Evolutionary conservation across 164 flowering plant species (phyloP).

Genomic region (Aristolochia californica): DNA sequence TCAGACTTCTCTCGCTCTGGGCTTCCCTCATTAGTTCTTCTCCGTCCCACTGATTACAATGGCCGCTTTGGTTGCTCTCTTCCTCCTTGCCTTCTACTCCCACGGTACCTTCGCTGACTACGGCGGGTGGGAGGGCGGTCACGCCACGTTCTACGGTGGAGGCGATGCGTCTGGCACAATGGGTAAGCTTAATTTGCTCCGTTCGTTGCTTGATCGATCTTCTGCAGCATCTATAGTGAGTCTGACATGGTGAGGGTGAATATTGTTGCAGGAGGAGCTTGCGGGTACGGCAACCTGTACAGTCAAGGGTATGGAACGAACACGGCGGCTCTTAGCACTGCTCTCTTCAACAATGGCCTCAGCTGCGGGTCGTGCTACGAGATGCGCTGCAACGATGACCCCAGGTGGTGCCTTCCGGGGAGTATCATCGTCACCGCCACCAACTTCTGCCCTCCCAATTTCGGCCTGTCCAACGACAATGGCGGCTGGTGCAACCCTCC

Average conservation of each 20-base stretch:
- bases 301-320: constrained; percentile 38
- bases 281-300: constrained; percentile 38
- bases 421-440: constrained; percentile 30
- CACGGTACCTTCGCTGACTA: constrained; percentile 7
- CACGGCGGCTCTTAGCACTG: constrained; percentile 41
- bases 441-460: constrained; percentile 38
- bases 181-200: constrained; percentile 14
- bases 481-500: constrained; percentile 56
- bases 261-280: constrained; percentile 36
- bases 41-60: constrained; percentile 5
- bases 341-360: constrained; percentile 30
- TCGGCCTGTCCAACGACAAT: constrained; percentile 22
- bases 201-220: too few species aligned
- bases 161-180: constrained; percentile 38
- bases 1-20: neutral
- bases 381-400: constrained; percentile 28
- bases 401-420: constrained; percentile 30
- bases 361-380: constrained; percentile 37
- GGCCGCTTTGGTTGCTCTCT: constrained; percentile 7
- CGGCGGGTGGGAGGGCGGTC: constrained; percentile 23
- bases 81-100: neutral
- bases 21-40: neutral
- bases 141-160: constrained; percentile 40
- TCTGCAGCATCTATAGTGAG: neutral
- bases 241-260: neutral